Base-by-base conservation (phyloP, 2,329 filamentous ascomycete genomes). In the Cladorrhinum sp. region DNA sequence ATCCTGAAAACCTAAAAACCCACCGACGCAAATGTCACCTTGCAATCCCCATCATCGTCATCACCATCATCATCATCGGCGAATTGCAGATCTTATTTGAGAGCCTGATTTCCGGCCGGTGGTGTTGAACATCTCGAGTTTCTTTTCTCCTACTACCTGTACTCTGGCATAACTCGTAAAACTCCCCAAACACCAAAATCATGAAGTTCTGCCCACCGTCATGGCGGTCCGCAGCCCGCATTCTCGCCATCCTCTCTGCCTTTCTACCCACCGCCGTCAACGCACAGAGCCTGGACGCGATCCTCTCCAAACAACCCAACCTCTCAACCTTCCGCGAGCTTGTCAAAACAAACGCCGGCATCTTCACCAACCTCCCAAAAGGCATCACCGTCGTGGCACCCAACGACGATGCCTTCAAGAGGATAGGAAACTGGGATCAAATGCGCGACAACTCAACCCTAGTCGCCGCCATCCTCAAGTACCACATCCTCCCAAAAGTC, bases 401-500 rank as follows among this genome's bases (percentile, higher is more conserved):
- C 6, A 64, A 64, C 28, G 64, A 67, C 56, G 21, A 48, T 42
- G 65, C 65, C 24, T 67, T 66, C 48, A n/a, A 16, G 6, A 64
- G 63, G 21, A 49, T 65, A 1, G 65, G 62, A 33, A 48, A 62
- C 57, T 67, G 62, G 64, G 26, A 59, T 1, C 61, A 46, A 46
- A 23, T 57, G 24, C n/a, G 14, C 36, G 10, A 57, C 39, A 61
- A 59, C 55, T 50, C 58, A 28, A 57, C 49, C 26, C 30, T 23
- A 3, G 23, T 65, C 5, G 51, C 24, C 16, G 57, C 62, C 2
- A 63, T 56, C 1, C 33, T 67, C 9, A 62, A 80, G 55, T 89
- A 89, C 71, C 86, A 89, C 72, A 79, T 88, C 55, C 74, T 88
- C 18, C 76, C 80, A 53, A 79, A 79, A 49, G 78, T 77, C 6